These are phyloP conservation scores for Sugiyamaella novakii DNA, from an alignment of 1,139 yeast genomes.

Conservation along the genomic window DNA sequence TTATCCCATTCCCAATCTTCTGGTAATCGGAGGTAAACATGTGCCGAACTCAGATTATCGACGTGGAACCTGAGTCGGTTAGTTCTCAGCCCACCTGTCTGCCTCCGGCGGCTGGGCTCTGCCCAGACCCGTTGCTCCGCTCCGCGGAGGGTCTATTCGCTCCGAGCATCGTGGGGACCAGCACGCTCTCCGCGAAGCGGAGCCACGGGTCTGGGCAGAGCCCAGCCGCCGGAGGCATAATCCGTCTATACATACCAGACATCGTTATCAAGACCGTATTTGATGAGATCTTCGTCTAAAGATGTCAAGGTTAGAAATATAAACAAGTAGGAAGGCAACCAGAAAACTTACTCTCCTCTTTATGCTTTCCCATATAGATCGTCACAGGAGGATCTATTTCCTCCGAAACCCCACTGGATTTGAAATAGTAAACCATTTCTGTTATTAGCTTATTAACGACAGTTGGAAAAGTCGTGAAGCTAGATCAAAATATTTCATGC, in stretches of 20 bases:
- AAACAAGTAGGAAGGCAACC: too few relatives aligned
- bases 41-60: constrained; percentile 79
- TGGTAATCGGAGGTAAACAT: constrained; percentile 66
- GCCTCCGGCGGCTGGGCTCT: constrained; percentile 6
- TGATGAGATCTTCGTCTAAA: constrained; percentile 64
- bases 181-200: neutral
- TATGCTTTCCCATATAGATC: constrained; percentile 76
- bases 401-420: constrained; percentile 47
- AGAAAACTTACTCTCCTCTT: constrained; percentile 55
- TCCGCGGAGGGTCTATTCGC: too few relatives aligned
- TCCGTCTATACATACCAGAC: constrained; percentile 58
- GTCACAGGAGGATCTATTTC: constrained; percentile 40
- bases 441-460: neutral
- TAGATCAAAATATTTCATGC: neutral
- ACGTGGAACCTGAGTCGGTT: constrained; percentile 58
- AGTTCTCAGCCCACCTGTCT: neutral
- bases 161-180: neutral
- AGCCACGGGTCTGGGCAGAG: neutral
- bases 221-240: too few relatives aligned
- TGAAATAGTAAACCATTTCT: constrained; percentile 63
- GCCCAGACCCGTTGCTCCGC: constrained; percentile 5
- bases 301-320: neutral
- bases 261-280: constrained; percentile 67
- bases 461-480: constrained; percentile 2
- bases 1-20: constrained; percentile 49